A percentile compares a stretch with the other conserved stretches of the same genome.
phyloP scores from a whole-genome alignment of 257 asterid genomes.

The Gardenia jasminoides region DNA sequence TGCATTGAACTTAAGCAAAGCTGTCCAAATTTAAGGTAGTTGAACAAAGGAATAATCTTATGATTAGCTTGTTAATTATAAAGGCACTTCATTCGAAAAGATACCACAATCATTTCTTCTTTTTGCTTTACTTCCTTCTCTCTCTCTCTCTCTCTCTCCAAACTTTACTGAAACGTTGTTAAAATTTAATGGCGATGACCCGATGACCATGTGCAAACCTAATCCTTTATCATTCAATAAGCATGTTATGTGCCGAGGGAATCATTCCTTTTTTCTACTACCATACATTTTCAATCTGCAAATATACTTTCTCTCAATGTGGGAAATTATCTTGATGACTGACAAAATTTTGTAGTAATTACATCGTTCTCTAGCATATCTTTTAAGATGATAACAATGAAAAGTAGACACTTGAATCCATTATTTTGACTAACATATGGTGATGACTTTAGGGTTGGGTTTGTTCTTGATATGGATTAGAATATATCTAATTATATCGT shows the following conservation, averaged over 20 bases:
- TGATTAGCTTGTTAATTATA: constrained; percentile 41
- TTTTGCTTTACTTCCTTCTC: background rate
- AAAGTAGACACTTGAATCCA: background rate
- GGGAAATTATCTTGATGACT: background rate
- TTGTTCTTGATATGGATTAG: too few species aligned
- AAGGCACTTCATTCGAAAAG: constrained; percentile 21
- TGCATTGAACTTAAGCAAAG: constrained; percentile 11
- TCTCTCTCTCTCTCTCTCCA: too few species aligned
- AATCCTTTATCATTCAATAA: constrained; percentile 56
- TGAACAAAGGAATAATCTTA: constrained; percentile 37
- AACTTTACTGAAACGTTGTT: background rate
- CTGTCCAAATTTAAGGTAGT: constrained; percentile 28
- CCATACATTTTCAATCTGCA: background rate
- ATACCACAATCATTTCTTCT: constrained; percentile 10
- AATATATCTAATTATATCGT: background rate
- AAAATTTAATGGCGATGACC: background rate
- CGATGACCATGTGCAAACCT: constrained; percentile 65
- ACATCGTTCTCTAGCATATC: too few species aligned
- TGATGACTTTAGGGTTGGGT: background rate
- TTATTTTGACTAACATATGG: background rate
- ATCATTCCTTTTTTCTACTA: constrained; percentile 6
- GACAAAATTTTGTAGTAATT: background rate
- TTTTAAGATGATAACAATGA: background rate
- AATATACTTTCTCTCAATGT: background rate
- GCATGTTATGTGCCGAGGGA: constrained; percentile 38